Evolutionary conservation across 225 moss, liverwort and hornwort genomes (phyloP).

Genomic region (Ulota crispa): DNA sequence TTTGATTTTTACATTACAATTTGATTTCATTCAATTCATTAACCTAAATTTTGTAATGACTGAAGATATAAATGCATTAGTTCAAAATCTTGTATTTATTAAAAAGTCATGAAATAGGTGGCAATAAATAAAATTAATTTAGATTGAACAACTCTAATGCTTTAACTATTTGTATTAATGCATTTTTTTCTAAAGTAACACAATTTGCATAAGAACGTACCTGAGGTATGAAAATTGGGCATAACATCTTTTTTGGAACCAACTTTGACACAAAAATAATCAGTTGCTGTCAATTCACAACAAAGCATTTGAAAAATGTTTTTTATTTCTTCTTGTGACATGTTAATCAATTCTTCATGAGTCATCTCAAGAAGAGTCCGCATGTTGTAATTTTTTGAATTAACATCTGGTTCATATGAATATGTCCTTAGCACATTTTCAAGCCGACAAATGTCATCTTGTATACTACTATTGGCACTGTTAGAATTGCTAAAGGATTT

Average conservation of each 20-base stretch:
- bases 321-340: conserved; percentile 52
- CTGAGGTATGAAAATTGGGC: background rate
- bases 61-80: accelerated
- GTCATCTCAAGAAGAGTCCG: conserved; percentile 43
- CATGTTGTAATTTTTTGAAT: conserved; percentile 39
- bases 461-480: conserved; percentile 19
- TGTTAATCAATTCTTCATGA: conserved; percentile 43
- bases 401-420: conserved; percentile 3
- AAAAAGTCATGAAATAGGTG: accelerated
- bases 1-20: background rate
- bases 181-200: accelerated
- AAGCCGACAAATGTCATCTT: conserved; percentile 23
- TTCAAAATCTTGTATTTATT: background rate
- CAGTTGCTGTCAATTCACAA: conserved; percentile 32
- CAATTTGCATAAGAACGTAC: background rate
- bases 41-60: background rate
- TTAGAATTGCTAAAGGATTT: conserved; percentile 28
- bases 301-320: conserved; percentile 50
- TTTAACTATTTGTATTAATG: accelerated
- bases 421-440: conserved; percentile 31
- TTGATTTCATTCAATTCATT: accelerated
- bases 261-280: conserved; percentile 52
- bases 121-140: background rate
- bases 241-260: conserved; percentile 27
- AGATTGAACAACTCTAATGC: accelerated